These are phyloP conservation scores for Penicillium manginii DNA, from an alignment of 495 filamentous ascomycete genomes.

Conservation along the genomic window DNA sequence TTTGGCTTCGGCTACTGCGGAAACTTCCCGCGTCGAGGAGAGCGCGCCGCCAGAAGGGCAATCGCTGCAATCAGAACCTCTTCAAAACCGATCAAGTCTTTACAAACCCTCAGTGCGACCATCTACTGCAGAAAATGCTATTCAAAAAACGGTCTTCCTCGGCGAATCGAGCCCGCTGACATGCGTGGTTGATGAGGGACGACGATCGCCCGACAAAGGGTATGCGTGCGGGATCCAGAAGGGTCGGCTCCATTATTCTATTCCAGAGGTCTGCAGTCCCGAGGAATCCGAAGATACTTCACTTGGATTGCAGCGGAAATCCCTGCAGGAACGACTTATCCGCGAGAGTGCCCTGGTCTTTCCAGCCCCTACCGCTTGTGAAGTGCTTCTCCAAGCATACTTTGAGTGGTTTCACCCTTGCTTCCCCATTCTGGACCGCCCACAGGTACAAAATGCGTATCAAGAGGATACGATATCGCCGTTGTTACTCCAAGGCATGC, in stretches of 20 bases:
- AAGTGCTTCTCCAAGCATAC: slow-evolving; percentile 41
- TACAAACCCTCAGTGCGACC: slow-evolving; percentile 20
- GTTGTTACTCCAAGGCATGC: slow-evolving; percentile 44
- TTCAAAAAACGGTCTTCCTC: slow-evolving; percentile 43
- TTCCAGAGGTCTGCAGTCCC: slow-evolving; percentile 26
- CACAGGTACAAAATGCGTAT: slow-evolving; percentile 29
- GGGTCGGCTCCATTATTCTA: slow-evolving; percentile 39
- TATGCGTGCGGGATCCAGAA: slow-evolving; percentile 28
- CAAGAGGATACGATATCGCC: slow-evolving; percentile 38
- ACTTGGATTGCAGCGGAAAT: slow-evolving; percentile 20
- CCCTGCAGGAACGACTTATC: slow-evolving; percentile 31
- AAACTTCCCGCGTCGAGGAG: background rate
- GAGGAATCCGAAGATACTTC: slow-evolving; percentile 18
- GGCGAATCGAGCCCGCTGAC: slow-evolving; percentile 48
- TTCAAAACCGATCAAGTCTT: slow-evolving; percentile 4
- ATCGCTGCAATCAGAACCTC: background rate
- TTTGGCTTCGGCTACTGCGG: background rate
- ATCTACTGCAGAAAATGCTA: slow-evolving; percentile 9
- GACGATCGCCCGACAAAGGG: slow-evolving; percentile 35
- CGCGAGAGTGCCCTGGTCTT: slow-evolving; percentile 43
- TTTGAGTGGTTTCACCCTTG: slow-evolving; percentile 53
- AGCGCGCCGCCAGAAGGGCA: background rate
- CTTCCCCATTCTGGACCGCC: slow-evolving; percentile 45
- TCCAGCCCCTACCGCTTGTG: slow-evolving; percentile 34
- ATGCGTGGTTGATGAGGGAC: slow-evolving; percentile 43